phyloP scores from a whole-genome alignment of 352 stramenopile species.

The Phytophthora fragariae region DNA sequence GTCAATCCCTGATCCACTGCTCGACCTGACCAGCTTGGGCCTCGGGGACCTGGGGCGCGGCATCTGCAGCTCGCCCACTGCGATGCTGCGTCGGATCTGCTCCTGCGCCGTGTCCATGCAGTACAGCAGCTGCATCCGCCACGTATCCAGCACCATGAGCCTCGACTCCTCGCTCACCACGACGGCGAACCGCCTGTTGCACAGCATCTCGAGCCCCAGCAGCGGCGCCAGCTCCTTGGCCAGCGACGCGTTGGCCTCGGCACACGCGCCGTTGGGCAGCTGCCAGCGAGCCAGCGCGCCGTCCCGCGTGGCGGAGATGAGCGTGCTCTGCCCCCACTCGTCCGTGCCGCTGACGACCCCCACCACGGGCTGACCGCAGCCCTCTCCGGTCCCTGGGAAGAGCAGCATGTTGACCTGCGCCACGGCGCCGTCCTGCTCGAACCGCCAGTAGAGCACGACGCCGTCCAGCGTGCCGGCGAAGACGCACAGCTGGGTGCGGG shows the following conservation, averaged over 20 bases:
- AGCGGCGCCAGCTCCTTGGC: slow-evolving; percentile 70
- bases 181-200: slow-evolving; percentile 73
- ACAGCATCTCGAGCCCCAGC: slow-evolving; percentile 77
- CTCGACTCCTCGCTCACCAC: slow-evolving; percentile 75
- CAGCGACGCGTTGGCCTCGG: slow-evolving; percentile 55
- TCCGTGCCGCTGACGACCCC: slow-evolving; percentile 75
- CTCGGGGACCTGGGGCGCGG: slow-evolving; percentile 16
- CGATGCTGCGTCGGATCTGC: slow-evolving; percentile 77
- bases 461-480: slow-evolving; percentile 77
- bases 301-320: slow-evolving; percentile 64
- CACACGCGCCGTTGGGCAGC: slow-evolving; percentile 71
- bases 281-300: slow-evolving; percentile 71
- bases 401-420: slow-evolving; percentile 78
- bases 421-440: slow-evolving; percentile 57
- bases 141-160: slow-evolving; percentile 84
- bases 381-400: slow-evolving; percentile 31
- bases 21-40: slow-evolving; percentile 29
- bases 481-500: slow-evolving; percentile 61
- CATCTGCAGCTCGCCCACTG: slow-evolving; percentile 66
- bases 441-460: slow-evolving; percentile 75
- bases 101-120: slow-evolving; percentile 84
- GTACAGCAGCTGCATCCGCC: slow-evolving; percentile 74
- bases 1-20: slow-evolving; percentile 31
- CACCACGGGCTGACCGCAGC: slow-evolving; percentile 47
- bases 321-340: slow-evolving; percentile 80